Base-by-base conservation (phyloP, 495 filamentous ascomycete genomes). In the Saxophila tyrrhenica region DNA sequence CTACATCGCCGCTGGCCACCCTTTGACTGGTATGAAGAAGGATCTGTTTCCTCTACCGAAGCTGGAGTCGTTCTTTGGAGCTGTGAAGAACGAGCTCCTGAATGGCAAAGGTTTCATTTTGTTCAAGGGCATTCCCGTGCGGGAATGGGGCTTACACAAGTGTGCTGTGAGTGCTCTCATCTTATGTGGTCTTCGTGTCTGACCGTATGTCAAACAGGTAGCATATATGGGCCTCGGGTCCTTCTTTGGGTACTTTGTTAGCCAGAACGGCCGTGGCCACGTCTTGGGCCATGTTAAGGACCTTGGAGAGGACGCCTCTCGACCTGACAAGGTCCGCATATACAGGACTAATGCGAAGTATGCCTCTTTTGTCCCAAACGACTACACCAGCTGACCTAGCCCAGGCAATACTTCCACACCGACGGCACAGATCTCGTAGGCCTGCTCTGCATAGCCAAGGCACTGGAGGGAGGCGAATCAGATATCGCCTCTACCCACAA, bases 221-320 rank as follows among this genome's bases (percentile, higher is more conserved):
- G 88, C 86, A 20, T 94, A 94, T 69, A 89, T 95, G 83, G 89
- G 89, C 29, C 72, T 95, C 1, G 87, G 88, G n/a, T 83, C 85
- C 1, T 80, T 91, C 62, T 74, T 95, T 2, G 89, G 89, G 35
- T 89, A 94, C 69, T 87, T 89, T 53, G 76, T 89, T 38, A 85
- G 80, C 39, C 89, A 95, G 64, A 95, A 95, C 70, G 79, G 81
- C 8, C 78, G 78, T 42, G 89, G 89, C n/a, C 89, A 94, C 67
- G 85, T 94, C 15, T 74, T 95, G 10, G 89, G 89, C 1, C 89
- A 95, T 66, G 89, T 94, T 64, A 89, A 94, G 69, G 86, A 94
- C 69, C 75, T 94, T 2, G 85, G 87, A 39, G 89, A 91, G 54
- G 86, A 95, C 68, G 70, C 84, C 25, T 82, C 76, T 10, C 77